phyloP scores from a whole-genome alignment of 2,329 filamentous ascomycete genomes.

The Colletotrichum phormii region DNA sequence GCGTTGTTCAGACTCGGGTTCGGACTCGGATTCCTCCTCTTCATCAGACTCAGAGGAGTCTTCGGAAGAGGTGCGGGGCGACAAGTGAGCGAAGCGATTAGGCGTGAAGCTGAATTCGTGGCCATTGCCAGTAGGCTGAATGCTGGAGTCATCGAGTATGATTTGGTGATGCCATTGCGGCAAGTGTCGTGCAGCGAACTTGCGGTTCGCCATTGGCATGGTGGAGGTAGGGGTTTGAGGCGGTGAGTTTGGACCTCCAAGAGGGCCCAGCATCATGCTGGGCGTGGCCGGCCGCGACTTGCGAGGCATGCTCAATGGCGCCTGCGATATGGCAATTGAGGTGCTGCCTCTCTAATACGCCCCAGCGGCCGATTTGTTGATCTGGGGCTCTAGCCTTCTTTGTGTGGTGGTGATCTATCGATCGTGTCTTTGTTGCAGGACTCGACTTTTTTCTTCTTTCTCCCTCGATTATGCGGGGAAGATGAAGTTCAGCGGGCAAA shows the following conservation, averaged over 20 bases:
- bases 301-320: slow-evolving; percentile 43
- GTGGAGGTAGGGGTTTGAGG: slow-evolving; percentile 58
- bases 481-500: slow-evolving; percentile 25
- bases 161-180: slow-evolving; percentile 47
- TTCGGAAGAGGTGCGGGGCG: slow-evolving; percentile 46
- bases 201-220: slow-evolving; percentile 49
- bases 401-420: slow-evolving; percentile 23
- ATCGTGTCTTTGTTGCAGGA: slow-evolving; percentile 17
- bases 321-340: neutral
- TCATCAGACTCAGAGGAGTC: slow-evolving; percentile 35
- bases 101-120: slow-evolving; percentile 54
- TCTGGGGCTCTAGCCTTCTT: neutral
- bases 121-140: slow-evolving; percentile 55
- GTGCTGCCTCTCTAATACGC: neutral
- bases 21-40: slow-evolving; percentile 22
- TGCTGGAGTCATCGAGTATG: slow-evolving; percentile 50
- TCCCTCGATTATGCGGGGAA: slow-evolving; percentile 27
- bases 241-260: slow-evolving; percentile 57
- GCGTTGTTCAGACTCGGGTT: neutral
- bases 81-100: slow-evolving; percentile 43
- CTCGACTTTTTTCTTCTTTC: slow-evolving; percentile 19
- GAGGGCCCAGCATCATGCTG: slow-evolving; percentile 50
- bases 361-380: neutral
- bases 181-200: slow-evolving; percentile 46
- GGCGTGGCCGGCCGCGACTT: slow-evolving; percentile 56